Percentiles rank a stretch among this genome's conserved stretches.
These are phyloP conservation scores for Pseudoscleropodium purum DNA, from an alignment of 225 moss, liverwort and hornwort genomes.

Conservation along the genomic window DNA sequence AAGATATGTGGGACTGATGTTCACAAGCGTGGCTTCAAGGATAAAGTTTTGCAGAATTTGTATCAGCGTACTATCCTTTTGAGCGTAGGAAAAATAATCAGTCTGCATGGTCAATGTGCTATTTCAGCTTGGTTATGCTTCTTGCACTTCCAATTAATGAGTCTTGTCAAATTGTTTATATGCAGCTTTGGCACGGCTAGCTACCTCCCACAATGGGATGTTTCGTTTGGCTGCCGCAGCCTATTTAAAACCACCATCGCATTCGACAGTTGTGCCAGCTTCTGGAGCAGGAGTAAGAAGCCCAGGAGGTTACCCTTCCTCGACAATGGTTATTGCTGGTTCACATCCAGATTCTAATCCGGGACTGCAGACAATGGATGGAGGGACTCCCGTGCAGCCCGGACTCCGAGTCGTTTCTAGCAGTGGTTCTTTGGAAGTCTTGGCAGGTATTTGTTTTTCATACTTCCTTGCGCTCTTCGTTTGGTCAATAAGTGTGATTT, in stretches of 20 bases:
- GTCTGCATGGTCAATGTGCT: not conserved
- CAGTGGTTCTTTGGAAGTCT: conserved; percentile 54
- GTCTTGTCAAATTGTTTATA: not conserved
- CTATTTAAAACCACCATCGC: conserved; percentile 91
- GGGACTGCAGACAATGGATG: conserved; percentile 42
- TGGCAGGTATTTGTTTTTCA: conserved; percentile 25
- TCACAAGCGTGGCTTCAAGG: not conserved
- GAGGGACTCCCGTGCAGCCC: conserved; percentile 46
- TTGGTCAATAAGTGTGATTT: not conserved
- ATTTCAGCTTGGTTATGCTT: not conserved
- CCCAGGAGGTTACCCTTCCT: conserved; percentile 30
- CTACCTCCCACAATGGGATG: conserved; percentile 66
- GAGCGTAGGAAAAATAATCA: not conserved
- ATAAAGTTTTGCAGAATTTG: not conserved
- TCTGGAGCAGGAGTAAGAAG: conserved; percentile 41
- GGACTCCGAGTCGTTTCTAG: conserved; percentile 46
- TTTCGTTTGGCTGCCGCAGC: conserved; percentile 92
- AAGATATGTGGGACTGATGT: not conserved
- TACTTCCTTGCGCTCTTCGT: not conserved
- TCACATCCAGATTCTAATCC: conserved; percentile 39
- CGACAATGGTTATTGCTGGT: conserved; percentile 38
- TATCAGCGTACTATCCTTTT: not conserved
- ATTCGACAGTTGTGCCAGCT: conserved; percentile 63
- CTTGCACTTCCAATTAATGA: not conserved
- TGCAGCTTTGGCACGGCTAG: conserved; percentile 87